These are phyloP conservation scores for Pseudonitzschia multistriata DNA, from an alignment of 108 stramenopile species.

Conservation along the genomic window DNA sequence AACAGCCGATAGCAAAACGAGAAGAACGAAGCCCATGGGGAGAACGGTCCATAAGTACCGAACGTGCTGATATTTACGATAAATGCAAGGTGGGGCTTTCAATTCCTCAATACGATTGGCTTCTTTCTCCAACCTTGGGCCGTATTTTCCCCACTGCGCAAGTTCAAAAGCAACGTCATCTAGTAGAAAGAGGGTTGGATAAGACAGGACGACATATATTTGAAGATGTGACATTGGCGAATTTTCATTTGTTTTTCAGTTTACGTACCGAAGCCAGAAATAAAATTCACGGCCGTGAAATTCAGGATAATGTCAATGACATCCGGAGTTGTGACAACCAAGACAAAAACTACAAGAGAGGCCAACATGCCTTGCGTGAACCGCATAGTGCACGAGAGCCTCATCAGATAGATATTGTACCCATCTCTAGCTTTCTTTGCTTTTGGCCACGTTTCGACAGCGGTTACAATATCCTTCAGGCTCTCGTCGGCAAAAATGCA, in stretches of 20 bases:
- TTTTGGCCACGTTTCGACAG: constrained; percentile 5
- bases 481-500: constrained; percentile 11
- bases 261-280: constrained; percentile 8
- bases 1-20: background rate
- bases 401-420: background rate
- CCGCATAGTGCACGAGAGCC: background rate
- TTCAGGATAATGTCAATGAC: constrained; percentile 13
- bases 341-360: background rate
- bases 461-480: constrained; percentile 4
- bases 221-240: too few species aligned
- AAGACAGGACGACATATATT: too few species aligned
- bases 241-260: too few species aligned
- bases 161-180: constrained; percentile 15
- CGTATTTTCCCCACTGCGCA: constrained; percentile 9
- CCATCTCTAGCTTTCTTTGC: background rate
- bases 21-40: background rate
- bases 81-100: background rate
- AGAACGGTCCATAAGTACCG: background rate
- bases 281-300: constrained; percentile 11
- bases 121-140: background rate
- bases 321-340: background rate
- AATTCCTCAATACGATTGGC: constrained; percentile 3
- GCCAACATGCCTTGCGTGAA: background rate
- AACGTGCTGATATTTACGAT: background rate
- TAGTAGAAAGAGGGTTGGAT: too few species aligned